Evolutionary conservation across 1,284 basidiomycete species (phyloP).

Genomic region (Agaricales sp.): DNA sequence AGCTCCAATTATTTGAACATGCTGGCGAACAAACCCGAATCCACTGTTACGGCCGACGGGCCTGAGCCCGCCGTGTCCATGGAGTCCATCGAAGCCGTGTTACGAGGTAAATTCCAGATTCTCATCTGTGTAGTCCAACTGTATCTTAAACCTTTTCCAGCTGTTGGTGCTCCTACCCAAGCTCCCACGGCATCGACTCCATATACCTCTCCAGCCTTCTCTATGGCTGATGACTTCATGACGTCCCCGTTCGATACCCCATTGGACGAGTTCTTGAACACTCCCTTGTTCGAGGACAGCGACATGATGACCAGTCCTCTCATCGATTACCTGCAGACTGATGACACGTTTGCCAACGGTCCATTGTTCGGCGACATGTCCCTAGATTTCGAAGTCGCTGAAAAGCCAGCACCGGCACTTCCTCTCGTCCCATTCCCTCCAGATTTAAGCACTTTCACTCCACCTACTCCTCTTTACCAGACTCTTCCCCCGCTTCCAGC

Average conservation of each 20-base stretch:
- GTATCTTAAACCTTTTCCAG: slow-evolving; percentile 12
- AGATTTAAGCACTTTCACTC: slow-evolving; percentile 17
- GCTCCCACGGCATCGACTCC: slow-evolving; percentile 41
- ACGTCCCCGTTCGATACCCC: slow-evolving; percentile 17
- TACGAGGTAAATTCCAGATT: slow-evolving; percentile 26
- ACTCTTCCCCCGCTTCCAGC: slow-evolving; percentile 8
- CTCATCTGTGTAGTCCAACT: slow-evolving; percentile 31
- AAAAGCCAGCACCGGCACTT: slow-evolving; percentile 9
- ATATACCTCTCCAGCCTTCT: slow-evolving; percentile 15
- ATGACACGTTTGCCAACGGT: slow-evolving; percentile 11
- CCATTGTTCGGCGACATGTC: slow-evolving; percentile 23
- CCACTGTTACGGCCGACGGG: slow-evolving; percentile 12
- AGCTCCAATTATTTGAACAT: slow-evolving; percentile 38
- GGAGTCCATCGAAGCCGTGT: slow-evolving; percentile 30
- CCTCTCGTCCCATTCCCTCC: slow-evolving; percentile 7
- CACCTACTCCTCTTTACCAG: slow-evolving; percentile 8
- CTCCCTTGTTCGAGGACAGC: slow-evolving; percentile 20
- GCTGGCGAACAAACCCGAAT: slow-evolving; percentile 28
- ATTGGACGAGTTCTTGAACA: slow-evolving; percentile 29
- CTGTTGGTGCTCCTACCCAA: slow-evolving; percentile 22
- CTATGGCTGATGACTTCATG: background rate
- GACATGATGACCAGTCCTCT: slow-evolving; percentile 22
- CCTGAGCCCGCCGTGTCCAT: slow-evolving; percentile 17
- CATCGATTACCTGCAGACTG: slow-evolving; percentile 12
- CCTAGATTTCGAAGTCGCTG: slow-evolving; percentile 12